phyloP scores from a whole-genome alignment of 202 grass and related monocot genomes.

The Musa balbisiana region DNA sequence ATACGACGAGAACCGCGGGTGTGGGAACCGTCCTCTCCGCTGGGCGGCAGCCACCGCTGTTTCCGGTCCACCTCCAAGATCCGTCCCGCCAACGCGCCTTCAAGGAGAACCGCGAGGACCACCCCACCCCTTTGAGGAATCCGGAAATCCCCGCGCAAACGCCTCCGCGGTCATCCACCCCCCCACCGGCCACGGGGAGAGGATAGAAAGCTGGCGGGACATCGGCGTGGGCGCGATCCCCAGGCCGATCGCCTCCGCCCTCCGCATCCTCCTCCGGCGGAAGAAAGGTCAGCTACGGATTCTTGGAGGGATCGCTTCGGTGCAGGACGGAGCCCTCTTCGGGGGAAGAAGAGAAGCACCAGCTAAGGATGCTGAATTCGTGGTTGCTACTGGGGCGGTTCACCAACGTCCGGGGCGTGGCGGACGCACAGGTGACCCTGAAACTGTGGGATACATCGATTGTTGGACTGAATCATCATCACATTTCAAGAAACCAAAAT shows the following conservation, averaged over 20 bases:
- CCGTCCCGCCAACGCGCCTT: background rate
- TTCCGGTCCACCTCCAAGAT: slow-evolving; percentile 32
- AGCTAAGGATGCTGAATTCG: slow-evolving; percentile 31
- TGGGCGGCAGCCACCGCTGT: background rate
- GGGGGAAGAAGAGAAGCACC: slow-evolving; percentile 56
- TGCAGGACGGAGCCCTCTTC: background rate
- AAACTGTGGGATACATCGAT: background rate
- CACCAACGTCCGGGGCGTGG: slow-evolving; percentile 48
- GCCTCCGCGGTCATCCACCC: background rate
- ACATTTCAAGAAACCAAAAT: background rate
- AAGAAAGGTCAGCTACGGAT: background rate
- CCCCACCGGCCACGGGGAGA: background rate
- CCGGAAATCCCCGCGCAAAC: background rate
- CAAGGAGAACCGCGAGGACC: slow-evolving; percentile 20
- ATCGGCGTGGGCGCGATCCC: slow-evolving; percentile 23
- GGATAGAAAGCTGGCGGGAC: background rate
- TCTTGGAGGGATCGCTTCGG: background rate
- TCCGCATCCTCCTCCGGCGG: background rate
- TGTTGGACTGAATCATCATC: background rate
- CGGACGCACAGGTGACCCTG: slow-evolving; percentile 45
- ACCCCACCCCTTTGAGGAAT: background rate
- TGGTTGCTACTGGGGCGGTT: slow-evolving; percentile 74
- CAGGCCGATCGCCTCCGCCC: slow-evolving; percentile 5
- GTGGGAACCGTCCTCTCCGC: background rate
- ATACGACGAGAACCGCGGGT: background rate